Evolutionary conservation across 2,329 filamentous ascomycete species (phyloP).

Genomic region (Taxawa tesnikishii): DNA sequence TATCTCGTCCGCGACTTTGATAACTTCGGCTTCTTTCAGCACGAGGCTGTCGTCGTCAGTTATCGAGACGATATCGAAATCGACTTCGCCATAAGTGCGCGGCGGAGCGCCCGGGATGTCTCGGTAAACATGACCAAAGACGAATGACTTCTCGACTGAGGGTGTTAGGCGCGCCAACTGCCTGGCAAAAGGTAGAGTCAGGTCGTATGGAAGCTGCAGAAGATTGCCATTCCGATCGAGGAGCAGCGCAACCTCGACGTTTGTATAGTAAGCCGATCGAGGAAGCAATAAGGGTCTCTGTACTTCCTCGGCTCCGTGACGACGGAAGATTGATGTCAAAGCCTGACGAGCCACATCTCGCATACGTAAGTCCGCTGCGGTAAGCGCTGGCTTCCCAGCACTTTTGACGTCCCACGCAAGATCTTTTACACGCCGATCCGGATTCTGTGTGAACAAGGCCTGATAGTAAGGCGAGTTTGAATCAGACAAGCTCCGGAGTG

Average conservation of each 20-base stretch:
- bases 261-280: conserved; percentile 63
- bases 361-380: conserved; percentile 14
- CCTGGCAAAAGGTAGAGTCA: conserved; percentile 80
- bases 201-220: conserved; percentile 84
- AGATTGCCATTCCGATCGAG: conserved; percentile 77
- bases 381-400: conserved; percentile 2
- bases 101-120: conserved; percentile 73
- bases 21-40: conserved; percentile 81
- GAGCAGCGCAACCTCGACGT: conserved; percentile 59
- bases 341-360: conserved; percentile 53
- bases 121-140: conserved; percentile 80
- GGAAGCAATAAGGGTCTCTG: conserved; percentile 69
- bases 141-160: conserved; percentile 63
- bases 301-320: conserved; percentile 78
- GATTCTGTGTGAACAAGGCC: conserved; percentile 61
- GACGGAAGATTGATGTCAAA: conserved; percentile 66
- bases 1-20: conserved; percentile 92
- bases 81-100: conserved; percentile 71
- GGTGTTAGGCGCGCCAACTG: conserved; percentile 61
- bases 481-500: conserved; percentile 69
- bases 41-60: conserved; percentile 64
- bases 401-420: conserved; percentile 35
- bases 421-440: conserved; percentile 68
- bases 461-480: conserved; percentile 78
- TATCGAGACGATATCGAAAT: conserved; percentile 89